Conservation (phyloP, 148 eudicot species). For the Silene latifolia region DNA sequence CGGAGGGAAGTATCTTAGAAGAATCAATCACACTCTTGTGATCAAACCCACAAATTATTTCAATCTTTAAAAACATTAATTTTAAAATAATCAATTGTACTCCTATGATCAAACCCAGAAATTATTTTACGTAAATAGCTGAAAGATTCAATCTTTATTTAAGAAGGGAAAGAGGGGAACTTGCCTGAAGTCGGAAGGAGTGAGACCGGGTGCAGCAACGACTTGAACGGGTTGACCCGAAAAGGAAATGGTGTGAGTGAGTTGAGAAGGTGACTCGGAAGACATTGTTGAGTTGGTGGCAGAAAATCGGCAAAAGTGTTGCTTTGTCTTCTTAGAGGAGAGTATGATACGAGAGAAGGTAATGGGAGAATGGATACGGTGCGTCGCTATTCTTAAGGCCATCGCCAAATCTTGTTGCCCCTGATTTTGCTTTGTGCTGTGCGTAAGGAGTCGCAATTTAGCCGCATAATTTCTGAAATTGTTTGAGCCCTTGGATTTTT, state of each 20-base stretch:
- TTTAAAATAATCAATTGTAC: background rate
- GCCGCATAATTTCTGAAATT: no score
- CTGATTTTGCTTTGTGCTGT: no score
- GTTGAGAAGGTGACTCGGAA: constrained; percentile 34
- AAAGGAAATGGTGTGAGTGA: constrained; percentile 52
- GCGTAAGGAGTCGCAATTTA: no score
- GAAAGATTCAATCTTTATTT: background rate
- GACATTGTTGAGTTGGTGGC: constrained; percentile 37
- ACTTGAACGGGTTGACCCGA: constrained; percentile 55
- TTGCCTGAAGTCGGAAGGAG: constrained; percentile 76
- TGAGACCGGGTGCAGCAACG: constrained; percentile 71
- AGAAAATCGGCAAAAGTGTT: constrained; percentile 18
- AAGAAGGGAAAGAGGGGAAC: background rate
- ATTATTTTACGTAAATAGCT: background rate
- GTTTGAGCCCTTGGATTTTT: no score
- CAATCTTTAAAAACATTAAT: background rate
- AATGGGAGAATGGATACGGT: background rate
- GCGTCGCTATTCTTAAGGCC: constrained; percentile 19
- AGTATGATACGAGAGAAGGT: background rate
- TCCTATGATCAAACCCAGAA: background rate
- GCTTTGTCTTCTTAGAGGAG: background rate
- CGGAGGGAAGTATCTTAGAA: no score
- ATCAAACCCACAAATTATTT: background rate
- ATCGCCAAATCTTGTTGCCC: background rate
- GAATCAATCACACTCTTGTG: background rate